phyloP scores from a whole-genome alignment of 1,284 basidiomycete species.

The Puccinia hordei region DNA sequence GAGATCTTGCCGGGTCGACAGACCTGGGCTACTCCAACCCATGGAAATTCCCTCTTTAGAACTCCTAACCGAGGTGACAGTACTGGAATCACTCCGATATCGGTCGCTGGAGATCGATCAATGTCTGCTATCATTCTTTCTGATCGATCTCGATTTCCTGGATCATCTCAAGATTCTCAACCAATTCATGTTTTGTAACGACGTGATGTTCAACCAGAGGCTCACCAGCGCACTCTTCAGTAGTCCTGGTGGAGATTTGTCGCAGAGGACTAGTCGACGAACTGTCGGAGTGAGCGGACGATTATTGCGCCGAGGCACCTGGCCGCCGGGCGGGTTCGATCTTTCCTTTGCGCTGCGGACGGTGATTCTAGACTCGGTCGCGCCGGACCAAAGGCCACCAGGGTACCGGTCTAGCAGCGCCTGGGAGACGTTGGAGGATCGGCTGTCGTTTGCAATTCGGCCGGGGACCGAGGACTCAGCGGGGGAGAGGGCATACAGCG shows the following conservation, averaged over 20 bases:
- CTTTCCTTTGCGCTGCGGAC: constrained; percentile 41
- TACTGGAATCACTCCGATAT: constrained; percentile 31
- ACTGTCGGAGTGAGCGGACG: constrained; percentile 37
- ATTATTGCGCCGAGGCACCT: constrained; percentile 16
- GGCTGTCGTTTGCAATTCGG: constrained; percentile 41
- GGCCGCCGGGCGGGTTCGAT: constrained; percentile 48
- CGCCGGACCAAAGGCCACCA: not conserved
- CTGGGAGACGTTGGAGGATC: constrained; percentile 29
- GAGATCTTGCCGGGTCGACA: not conserved
- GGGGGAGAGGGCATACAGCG: not conserved
- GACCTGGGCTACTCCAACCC: constrained; percentile 5
- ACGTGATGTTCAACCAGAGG: constrained; percentile 33
- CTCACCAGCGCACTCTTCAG: constrained; percentile 33
- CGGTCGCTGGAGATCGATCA: constrained; percentile 34
- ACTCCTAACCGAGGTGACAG: constrained; percentile 38
- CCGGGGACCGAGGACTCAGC: constrained; percentile 6
- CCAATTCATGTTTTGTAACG: constrained; percentile 41
- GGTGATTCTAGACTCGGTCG: constrained; percentile 45
- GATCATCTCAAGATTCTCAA: constrained; percentile 47
- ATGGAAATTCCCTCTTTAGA: constrained; percentile 39
- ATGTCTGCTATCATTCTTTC: constrained; percentile 43
- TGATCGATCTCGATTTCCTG: constrained; percentile 42
- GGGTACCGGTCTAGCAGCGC: constrained; percentile 7
- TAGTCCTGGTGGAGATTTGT: not conserved
- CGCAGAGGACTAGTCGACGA: not conserved